These are phyloP conservation scores for Recurvomyces mirabilis DNA, from an alignment of 495 filamentous ascomycete genomes.

Conservation along the genomic window DNA sequence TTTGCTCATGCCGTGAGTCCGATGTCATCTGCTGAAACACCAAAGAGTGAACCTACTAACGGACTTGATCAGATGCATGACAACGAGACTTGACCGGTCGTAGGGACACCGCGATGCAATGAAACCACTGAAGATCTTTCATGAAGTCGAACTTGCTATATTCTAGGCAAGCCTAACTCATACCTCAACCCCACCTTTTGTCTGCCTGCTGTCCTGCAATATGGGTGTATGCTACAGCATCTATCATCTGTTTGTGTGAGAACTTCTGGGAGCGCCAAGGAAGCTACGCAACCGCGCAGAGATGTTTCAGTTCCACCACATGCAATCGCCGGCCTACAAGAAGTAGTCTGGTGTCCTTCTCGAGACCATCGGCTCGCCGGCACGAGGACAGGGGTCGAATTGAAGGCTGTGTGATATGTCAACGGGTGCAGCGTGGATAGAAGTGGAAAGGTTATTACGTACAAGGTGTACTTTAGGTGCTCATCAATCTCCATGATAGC, in stretches of 20 bases:
- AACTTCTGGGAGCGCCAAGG: not conserved
- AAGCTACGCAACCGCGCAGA: not conserved
- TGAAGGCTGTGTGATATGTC: conserved; percentile 58
- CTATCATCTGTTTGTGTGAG: no score
- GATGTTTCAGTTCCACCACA: no score
- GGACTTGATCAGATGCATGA: conserved; percentile 3
- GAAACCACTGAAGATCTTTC: no score
- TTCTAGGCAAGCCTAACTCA: conserved; percentile 1
- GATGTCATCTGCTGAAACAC: not conserved
- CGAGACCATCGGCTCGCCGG: conserved; percentile 97
- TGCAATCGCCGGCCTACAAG: conserved; percentile 47
- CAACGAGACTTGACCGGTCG: no score
- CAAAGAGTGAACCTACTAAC: not conserved
- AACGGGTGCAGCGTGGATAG: not conserved
- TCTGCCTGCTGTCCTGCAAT: no score
- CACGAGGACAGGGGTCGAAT: conserved; percentile 96
- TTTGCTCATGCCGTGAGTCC: conserved; percentile 51
- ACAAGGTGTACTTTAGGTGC: conserved; percentile 99
- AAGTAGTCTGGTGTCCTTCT: conserved; percentile 96
- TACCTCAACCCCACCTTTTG: no score
- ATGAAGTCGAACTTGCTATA: conserved; percentile 5
- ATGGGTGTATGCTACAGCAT: no score
- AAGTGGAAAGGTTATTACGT: conserved; percentile 34
- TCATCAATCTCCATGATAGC: conserved; percentile 99
- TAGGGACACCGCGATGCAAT: no score